Conservation (phyloP, 306 rosid species). For the Dryas octopetala region DNA sequence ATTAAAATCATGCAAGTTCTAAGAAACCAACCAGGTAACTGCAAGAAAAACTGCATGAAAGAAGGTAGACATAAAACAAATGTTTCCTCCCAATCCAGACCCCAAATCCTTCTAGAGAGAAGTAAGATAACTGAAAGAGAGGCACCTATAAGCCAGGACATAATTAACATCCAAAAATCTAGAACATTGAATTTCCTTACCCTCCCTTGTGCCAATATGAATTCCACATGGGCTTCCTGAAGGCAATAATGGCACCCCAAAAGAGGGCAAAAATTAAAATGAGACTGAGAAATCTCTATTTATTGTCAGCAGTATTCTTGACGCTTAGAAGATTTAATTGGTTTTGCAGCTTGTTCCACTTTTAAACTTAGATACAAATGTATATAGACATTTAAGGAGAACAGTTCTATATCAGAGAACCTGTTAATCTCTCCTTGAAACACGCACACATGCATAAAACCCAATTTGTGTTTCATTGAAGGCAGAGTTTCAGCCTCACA, state of each 20-base stretch:
- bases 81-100: not conserved
- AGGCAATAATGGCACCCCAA: not conserved
- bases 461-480: not conserved
- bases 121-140: not conserved
- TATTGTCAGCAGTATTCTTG: too few species aligned
- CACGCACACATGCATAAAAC: not conserved
- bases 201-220: not conserved
- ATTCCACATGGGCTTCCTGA: not conserved
- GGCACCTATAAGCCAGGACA: conserved; percentile 8
- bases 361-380: not conserved
- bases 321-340: too few species aligned
- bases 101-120: not conserved
- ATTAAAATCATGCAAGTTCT: conserved; percentile 16
- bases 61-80: not conserved
- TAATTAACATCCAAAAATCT: not conserved
- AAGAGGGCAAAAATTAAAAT: not conserved
- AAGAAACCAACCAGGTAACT: conserved; percentile 16
- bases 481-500: not conserved
- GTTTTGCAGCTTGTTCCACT: not conserved
- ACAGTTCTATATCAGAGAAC: not conserved
- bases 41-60: conserved; percentile 7
- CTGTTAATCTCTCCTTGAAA: not conserved
- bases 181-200: not conserved
- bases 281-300: not conserved
- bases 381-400: not conserved